Evolutionary conservation across 257 asterid species (phyloP), one percentile per base, ranked within the genome.

Genomic region (Nicotiana tomentosiformis): DNA sequence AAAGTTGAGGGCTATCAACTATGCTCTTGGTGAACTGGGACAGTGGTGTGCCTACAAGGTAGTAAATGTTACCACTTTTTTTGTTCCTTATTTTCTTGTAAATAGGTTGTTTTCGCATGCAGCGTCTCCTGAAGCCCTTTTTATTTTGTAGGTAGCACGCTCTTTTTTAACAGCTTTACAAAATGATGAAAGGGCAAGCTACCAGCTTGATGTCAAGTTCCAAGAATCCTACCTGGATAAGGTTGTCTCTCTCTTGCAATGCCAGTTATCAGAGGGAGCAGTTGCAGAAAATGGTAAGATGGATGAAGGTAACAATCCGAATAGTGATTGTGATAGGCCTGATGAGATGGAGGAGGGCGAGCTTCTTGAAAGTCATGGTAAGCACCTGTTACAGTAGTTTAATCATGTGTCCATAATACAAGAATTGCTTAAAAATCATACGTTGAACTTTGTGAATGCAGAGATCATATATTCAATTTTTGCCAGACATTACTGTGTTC

Each of bases 11-110:
- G 99, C 99, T 81, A 88, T 96, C 84, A 94, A 96, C 88, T 96
- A 93, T 89, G 98, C 99, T 77, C 98, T 96, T 83, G 93, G 98
- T 81, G 99, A 96, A 88, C 92, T 96, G 77, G 99, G 99, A 65
- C 99, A 96, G 83, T 96, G 99, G 99, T 96, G 98, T 89, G 97
- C 99, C 77, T 96, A 87, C 87, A 94, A 93, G 98, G 99, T 96
- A 84, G 82, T 82, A 43, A 82, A 58, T 64, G 64, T 12, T 33
- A 26, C 62, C 80, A 7, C 62, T 7, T 74, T 14, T 49, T 35
- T 49, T 72, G 39, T 72, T 57, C 79, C 23, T 23, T 74, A 26
- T 49, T 26, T 49, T 37, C 43, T 74, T 74, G 49, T 82, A 37
- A 33, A 58, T 69, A 11, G 60, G 23, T 39, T 16, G 5, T 56